These are phyloP conservation scores for Thelephora terrestris DNA, from an alignment of 1,284 basidiomycete species.

Conservation along the genomic window DNA sequence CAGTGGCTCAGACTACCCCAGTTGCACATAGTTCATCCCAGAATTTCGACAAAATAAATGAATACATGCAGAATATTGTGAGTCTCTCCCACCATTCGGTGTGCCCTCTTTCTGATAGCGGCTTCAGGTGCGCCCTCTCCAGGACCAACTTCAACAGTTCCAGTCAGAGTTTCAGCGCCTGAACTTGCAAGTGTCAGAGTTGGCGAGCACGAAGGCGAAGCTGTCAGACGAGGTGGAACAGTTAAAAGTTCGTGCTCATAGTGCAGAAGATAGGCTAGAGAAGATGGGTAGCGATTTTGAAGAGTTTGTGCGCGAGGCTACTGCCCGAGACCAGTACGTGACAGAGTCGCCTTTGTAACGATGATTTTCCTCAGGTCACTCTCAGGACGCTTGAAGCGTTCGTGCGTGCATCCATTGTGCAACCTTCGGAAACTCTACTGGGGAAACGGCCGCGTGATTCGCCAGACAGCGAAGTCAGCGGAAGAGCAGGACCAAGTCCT, in stretches of 20 bases:
- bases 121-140: slow-evolving; percentile 36
- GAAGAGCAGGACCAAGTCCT: slow-evolving; percentile 24
- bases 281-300: slow-evolving; percentile 1
- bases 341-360: neutral
- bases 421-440: slow-evolving; percentile 17
- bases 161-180: slow-evolving; percentile 22
- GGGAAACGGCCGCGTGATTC: slow-evolving; percentile 55
- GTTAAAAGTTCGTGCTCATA: slow-evolving; percentile 1
- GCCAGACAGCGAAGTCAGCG: slow-evolving; percentile 27
- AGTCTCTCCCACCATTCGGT: neutral
- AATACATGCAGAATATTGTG: neutral
- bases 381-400: slow-evolving; percentile 5
- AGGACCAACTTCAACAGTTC: slow-evolving; percentile 34
- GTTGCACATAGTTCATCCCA: neutral
- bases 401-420: slow-evolving; percentile 9
- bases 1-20: neutral
- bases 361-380: too few relatives aligned
- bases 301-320: neutral
- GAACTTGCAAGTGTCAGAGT: slow-evolving; percentile 27
- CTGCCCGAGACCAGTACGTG: slow-evolving; percentile 3
- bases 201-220: slow-evolving; percentile 11
- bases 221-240: slow-evolving; percentile 5
- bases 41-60: slow-evolving; percentile 4
- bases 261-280: slow-evolving; percentile 2
- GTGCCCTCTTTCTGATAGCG: neutral